Percentiles rank a stretch among this genome's conserved stretches.
Conservation (phyloP, 257 asterid genomes). For the Primulina eburnea region DNA sequence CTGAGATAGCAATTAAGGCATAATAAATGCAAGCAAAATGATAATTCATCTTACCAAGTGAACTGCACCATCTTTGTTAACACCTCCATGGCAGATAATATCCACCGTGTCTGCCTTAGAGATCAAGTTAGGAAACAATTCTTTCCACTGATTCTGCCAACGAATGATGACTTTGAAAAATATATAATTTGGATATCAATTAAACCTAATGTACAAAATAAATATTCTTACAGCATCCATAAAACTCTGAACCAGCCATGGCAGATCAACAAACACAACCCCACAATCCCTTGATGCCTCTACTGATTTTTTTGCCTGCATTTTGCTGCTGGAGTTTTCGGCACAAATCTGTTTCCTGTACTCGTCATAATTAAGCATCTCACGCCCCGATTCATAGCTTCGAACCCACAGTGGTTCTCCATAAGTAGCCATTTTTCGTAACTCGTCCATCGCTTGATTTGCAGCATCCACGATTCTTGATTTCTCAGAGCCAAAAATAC, state of each 20-base stretch:
- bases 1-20: not conserved
- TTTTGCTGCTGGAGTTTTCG: slow-evolving; percentile 16
- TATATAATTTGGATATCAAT: not conserved
- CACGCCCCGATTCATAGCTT: slow-evolving; percentile 77
- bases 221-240: slow-evolving; percentile 59
- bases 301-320: slow-evolving; percentile 41
- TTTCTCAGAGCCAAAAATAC: slow-evolving; percentile 46
- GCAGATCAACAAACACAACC: slow-evolving; percentile 51
- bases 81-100: slow-evolving; percentile 62
- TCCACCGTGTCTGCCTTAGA: slow-evolving; percentile 68
- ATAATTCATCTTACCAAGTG: slow-evolving; percentile 52
- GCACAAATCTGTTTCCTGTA: slow-evolving; percentile 44
- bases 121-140: slow-evolving; percentile 71
- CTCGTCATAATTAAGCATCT: slow-evolving; percentile 85
- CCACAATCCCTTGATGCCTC: slow-evolving; percentile 84
- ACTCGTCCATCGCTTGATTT: slow-evolving; percentile 51
- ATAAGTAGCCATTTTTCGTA: slow-evolving; percentile 56
- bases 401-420: slow-evolving; percentile 74
- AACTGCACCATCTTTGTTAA: slow-evolving; percentile 56
- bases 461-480: slow-evolving; percentile 45
- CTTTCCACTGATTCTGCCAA: slow-evolving; percentile 75
- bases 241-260: slow-evolving; percentile 64
- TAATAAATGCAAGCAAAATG: not conserved
- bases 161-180: not conserved
- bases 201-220: not conserved